Conservation (phyloP, 1,284 basidiomycete genomes). For the Trichosporon asahii region DNA sequence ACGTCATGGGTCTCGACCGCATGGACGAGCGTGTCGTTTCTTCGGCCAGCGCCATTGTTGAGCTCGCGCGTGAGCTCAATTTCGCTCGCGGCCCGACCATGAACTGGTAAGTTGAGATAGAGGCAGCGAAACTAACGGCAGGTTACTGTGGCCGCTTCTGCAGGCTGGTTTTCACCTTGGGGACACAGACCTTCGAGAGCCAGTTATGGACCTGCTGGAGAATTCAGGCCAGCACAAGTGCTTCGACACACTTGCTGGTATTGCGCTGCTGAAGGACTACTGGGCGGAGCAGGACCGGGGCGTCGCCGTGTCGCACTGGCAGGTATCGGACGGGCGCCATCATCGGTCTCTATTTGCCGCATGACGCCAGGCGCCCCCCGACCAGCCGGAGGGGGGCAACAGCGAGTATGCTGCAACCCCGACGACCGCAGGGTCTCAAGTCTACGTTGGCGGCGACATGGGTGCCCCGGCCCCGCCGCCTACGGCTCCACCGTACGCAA, state of each 20-base stretch:
- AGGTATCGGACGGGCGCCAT: constrained; percentile 13
- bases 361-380: constrained; percentile 10
- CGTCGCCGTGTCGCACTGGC: constrained; percentile 22
- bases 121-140: constrained; percentile 16
- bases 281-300: constrained; percentile 30
- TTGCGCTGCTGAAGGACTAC: constrained; percentile 30
- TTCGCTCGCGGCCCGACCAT: constrained; percentile 29
- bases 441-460: background rate
- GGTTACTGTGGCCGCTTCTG: constrained; percentile 48
- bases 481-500: background rate
- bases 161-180: constrained; percentile 44
- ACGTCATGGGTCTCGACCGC: constrained; percentile 38
- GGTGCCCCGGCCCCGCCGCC: background rate
- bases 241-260: constrained; percentile 39
- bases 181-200: constrained; percentile 31
- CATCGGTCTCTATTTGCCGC: constrained; percentile 24
- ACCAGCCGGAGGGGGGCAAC: background rate
- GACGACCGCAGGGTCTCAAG: background rate
- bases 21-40: constrained; percentile 36
- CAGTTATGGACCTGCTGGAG: constrained; percentile 36
- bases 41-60: constrained; percentile 37
- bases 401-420: background rate
- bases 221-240: constrained; percentile 43
- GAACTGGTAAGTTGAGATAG: constrained; percentile 33
- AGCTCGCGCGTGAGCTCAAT: constrained; percentile 38